phyloP scores from a whole-genome alignment of 2,329 filamentous ascomycete species.

The Aaosphaeria pasadenensis region DNA sequence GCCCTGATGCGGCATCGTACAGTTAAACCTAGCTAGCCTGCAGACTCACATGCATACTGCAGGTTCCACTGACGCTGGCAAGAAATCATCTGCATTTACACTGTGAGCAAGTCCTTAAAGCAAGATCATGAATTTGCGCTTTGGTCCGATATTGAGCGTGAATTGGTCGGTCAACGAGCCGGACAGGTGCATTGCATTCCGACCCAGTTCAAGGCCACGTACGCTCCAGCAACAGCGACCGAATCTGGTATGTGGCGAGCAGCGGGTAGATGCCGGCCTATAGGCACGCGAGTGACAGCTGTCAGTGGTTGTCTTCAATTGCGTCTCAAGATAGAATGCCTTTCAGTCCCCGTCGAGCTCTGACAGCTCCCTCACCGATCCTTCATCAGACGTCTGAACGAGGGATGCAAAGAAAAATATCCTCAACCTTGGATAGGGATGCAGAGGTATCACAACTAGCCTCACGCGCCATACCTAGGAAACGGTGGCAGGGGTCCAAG shows the following conservation, averaged over 20 bases:
- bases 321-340: neutral
- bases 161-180: neutral
- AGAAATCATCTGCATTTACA: neutral
- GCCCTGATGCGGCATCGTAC: too few species aligned
- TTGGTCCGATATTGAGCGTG: neutral
- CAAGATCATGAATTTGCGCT: neutral
- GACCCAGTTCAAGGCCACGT: neutral
- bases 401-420: neutral
- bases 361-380: neutral
- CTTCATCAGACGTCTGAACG: too few species aligned
- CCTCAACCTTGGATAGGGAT: neutral
- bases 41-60: neutral
- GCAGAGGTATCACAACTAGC: conserved; percentile 1
- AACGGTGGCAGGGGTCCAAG: conserved; percentile 3
- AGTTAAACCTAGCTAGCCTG: neutral
- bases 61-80: neutral
- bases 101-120: neutral
- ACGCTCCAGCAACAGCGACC: conserved; percentile 1
- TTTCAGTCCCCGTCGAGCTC: neutral
- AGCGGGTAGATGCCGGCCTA: neutral
- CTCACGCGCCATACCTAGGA: neutral
- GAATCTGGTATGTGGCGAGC: conserved; percentile 9
- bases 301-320: conserved; percentile 6
- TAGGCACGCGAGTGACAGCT: conserved; percentile 16
- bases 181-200: conserved; percentile 1